phyloP scores from a whole-genome alignment of 2,329 filamentous ascomycete species.

The Graphiopsis chlorocephala region DNA sequence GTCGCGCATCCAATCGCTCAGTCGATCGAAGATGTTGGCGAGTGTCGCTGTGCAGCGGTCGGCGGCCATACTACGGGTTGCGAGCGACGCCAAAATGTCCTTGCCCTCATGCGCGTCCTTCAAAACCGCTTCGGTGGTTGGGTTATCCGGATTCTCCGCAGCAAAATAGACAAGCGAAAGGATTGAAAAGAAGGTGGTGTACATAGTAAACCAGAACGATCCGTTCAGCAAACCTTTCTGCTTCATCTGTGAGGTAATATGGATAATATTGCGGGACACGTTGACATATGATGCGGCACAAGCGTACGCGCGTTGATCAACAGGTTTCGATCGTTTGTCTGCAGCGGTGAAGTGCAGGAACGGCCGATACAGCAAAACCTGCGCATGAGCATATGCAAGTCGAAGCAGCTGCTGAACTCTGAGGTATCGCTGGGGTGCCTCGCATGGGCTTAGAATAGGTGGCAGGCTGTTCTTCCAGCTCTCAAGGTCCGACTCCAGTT shows the following conservation, averaged over 20 bases:
- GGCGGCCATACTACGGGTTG: slow-evolving; percentile 81
- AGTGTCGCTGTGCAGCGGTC: slow-evolving; percentile 79
- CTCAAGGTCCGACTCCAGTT: slow-evolving; percentile 63
- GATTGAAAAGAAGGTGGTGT: slow-evolving; percentile 79
- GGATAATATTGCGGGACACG: slow-evolving; percentile 70
- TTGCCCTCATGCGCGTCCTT: slow-evolving; percentile 82
- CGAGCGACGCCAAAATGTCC: slow-evolving; percentile 74
- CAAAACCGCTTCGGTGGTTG: slow-evolving; percentile 73
- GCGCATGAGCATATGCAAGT: slow-evolving; percentile 78
- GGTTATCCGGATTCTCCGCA: slow-evolving; percentile 73
- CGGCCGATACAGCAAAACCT: slow-evolving; percentile 77
- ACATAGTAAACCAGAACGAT: slow-evolving; percentile 83
- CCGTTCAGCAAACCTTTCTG: slow-evolving; percentile 72
- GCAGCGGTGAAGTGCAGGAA: slow-evolving; percentile 81
- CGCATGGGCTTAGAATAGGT: slow-evolving; percentile 73
- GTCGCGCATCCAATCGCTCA: slow-evolving; percentile 60
- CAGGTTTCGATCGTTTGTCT: slow-evolving; percentile 45
- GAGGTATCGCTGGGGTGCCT: slow-evolving; percentile 66
- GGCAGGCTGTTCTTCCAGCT: slow-evolving; percentile 67
- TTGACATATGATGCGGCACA: slow-evolving; percentile 67
- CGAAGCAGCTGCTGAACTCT: slow-evolving; percentile 71
- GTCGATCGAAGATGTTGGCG: slow-evolving; percentile 75
- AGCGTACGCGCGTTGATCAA: slow-evolving; percentile 77
- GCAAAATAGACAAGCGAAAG: slow-evolving; percentile 77
- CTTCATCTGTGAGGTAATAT: slow-evolving; percentile 75